These are phyloP conservation scores for Sphagnum fallax DNA, from an alignment of 228 moss, liverwort and hornwort genomes.

Conservation along the genomic window DNA sequence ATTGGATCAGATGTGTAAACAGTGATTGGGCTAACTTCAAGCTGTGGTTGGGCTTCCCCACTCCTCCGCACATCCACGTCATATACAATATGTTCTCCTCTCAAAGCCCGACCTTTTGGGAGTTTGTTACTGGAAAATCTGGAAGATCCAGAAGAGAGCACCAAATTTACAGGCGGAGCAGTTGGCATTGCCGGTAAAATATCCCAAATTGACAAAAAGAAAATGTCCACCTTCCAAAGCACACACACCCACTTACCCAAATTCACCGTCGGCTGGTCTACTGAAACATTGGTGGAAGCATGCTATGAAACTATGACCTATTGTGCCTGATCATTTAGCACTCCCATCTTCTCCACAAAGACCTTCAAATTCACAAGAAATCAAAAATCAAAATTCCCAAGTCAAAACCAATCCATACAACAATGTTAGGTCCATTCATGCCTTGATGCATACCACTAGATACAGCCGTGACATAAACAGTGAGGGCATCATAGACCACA, in stretches of 20 bases:
- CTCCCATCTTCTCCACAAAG: conserved; percentile 90
- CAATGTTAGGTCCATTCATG: background rate
- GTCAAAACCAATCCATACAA: background rate
- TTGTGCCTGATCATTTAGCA: conserved; percentile 41
- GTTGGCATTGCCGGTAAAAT: conserved; percentile 20
- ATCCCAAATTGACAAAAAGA: too few species aligned
- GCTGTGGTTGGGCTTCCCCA: conserved; percentile 54
- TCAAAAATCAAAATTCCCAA: conserved; percentile 1
- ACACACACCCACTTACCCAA: conserved; percentile 20
- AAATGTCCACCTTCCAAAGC: too few species aligned
- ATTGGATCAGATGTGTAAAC: conserved; percentile 51
- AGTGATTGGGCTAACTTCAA: conserved; percentile 59
- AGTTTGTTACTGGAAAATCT: conserved; percentile 34
- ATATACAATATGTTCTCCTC: conserved; percentile 39
- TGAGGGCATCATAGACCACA: too few species aligned
- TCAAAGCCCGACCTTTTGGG: conserved; percentile 32
- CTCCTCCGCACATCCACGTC: conserved; percentile 45
- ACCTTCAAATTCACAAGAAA: conserved; percentile 31
- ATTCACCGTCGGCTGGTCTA: conserved; percentile 23
- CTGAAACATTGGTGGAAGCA: conserved; percentile 21
- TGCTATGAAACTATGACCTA: conserved; percentile 29
- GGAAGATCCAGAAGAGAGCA: conserved; percentile 14
- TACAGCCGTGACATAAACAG: too few species aligned
- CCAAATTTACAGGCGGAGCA: conserved; percentile 52
- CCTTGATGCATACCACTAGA: too few species aligned